phyloP scores from a whole-genome alignment of 257 asterid species.

The Solanum arcanum region DNA sequence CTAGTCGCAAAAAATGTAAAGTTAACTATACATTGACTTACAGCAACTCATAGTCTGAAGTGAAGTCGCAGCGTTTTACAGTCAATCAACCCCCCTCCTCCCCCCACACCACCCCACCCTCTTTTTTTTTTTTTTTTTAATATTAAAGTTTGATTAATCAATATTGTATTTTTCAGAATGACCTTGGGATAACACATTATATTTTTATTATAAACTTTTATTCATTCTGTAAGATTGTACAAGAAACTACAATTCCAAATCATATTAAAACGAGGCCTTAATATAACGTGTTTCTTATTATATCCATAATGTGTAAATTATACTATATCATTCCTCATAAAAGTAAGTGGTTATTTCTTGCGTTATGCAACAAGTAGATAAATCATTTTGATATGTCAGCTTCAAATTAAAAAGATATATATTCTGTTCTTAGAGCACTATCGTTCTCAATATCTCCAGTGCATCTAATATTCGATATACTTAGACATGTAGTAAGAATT shows the following conservation, averaged over 20 bases:
- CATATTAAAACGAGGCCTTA: too few species aligned
- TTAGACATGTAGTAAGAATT: neutral
- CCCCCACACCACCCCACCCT: too few species aligned
- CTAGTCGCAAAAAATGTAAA: neutral
- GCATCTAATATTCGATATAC: neutral
- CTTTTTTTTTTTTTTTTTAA: too few species aligned
- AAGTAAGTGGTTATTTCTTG: neutral
- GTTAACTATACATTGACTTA: constrained; percentile 11
- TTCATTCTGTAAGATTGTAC: too few species aligned
- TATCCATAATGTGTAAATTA: neutral
- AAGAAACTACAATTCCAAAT: too few species aligned
- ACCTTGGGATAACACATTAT: too few species aligned
- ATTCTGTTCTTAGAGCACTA: neutral
- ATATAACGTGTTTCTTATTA: neutral
- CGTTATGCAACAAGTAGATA: neutral
- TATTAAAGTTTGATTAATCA: too few species aligned
- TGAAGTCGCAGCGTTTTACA: too few species aligned
- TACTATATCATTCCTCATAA: neutral
- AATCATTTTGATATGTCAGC: neutral
- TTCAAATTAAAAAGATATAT: neutral
- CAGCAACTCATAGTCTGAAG: constrained; percentile 7
- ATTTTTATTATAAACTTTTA: too few species aligned
- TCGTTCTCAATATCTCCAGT: neutral
- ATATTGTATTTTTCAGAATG: too few species aligned
- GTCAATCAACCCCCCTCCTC: too few species aligned